Conservation (phyloP, 495 filamentous ascomycete species). For the Hypomontagnella submonticulosa region DNA sequence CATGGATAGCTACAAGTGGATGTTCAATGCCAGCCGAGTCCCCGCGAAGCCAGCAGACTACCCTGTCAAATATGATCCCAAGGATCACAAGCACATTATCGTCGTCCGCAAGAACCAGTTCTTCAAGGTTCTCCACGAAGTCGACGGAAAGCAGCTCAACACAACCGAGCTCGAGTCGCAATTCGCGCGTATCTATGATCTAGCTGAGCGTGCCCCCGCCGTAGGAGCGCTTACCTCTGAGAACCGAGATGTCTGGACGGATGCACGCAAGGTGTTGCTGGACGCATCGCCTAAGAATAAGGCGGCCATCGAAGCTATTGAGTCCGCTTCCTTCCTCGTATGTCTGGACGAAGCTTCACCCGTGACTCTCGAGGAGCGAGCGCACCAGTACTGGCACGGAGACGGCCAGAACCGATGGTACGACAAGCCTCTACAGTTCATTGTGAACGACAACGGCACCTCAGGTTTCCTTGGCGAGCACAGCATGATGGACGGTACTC, state of each 20-base stretch:
- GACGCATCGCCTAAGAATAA: constrained; percentile 80
- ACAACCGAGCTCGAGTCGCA: constrained; percentile 87
- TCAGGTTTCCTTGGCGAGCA: constrained; percentile 99
- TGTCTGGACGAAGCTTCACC: constrained; percentile 95
- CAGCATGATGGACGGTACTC: constrained; percentile 99
- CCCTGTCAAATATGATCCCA: constrained; percentile 79
- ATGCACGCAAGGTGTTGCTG: constrained; percentile 81
- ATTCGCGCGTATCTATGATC: constrained; percentile 85
- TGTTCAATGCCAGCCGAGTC: constrained; percentile 96
- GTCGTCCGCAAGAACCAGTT: constrained; percentile 96
- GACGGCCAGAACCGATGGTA: constrained; percentile 97
- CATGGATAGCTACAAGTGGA: constrained; percentile 98
- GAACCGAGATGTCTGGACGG: constrained; percentile 93
- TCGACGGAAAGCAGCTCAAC: constrained; percentile 84
- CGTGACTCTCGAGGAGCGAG: constrained; percentile 94
- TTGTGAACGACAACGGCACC: constrained; percentile 97
- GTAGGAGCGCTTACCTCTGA: constrained; percentile 89
- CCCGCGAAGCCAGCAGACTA: constrained; percentile 85
- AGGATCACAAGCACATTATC: constrained; percentile 84
- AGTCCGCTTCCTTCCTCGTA: constrained; percentile 90
- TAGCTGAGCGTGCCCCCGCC: constrained; percentile 72
- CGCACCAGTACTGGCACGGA: constrained; percentile 97
- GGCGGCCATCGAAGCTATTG: constrained; percentile 78
- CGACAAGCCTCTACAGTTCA: constrained; percentile 98
- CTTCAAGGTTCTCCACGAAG: constrained; percentile 83